A percentile compares a stretch with the other conserved stretches of the same genome.
Conservation (phyloP, 495 filamentous ascomycete genomes). For the Filosporella fistucella region DNA sequence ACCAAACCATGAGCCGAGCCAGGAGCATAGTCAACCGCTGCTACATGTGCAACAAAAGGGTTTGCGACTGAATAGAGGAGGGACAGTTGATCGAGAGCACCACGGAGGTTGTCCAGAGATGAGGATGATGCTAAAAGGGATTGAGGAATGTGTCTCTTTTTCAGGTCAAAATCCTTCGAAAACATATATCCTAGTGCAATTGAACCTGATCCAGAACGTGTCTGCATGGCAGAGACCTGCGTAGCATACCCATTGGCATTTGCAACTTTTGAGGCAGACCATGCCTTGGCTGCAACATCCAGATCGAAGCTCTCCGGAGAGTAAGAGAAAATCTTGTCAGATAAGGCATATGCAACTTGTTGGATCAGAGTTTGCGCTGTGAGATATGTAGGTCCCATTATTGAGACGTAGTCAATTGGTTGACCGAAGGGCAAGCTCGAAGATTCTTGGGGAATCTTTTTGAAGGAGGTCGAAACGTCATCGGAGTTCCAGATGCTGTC, state of each 20-base stretch:
- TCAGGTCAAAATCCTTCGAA: slow-evolving; percentile 87
- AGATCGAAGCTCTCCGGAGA: slow-evolving; percentile 90
- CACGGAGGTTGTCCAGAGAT: slow-evolving; percentile 72
- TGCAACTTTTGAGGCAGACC: slow-evolving; percentile 58
- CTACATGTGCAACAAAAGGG: slow-evolving; percentile 88
- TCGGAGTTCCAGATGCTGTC: slow-evolving; percentile 21
- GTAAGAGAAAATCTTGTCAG: slow-evolving; percentile 95
- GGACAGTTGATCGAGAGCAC: slow-evolving; percentile 84
- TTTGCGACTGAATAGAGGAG: slow-evolving; percentile 84
- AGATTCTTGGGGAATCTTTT: slow-evolving; percentile 32
- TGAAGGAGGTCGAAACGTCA: slow-evolving; percentile 12
- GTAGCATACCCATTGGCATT: slow-evolving; percentile 83
- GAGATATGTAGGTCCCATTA: slow-evolving; percentile 84
- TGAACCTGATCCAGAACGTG: slow-evolving; percentile 81
- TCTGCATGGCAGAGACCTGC: slow-evolving; percentile 74
- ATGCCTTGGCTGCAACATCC: slow-evolving; percentile 73
- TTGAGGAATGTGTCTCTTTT: slow-evolving; percentile 88
- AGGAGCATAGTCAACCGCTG: slow-evolving; percentile 82
- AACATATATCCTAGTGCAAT: slow-evolving; percentile 96
- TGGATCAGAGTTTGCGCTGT: slow-evolving; percentile 90
- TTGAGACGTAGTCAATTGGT: slow-evolving; percentile 52
- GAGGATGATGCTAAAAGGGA: slow-evolving; percentile 80
- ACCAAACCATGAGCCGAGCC: slow-evolving; percentile 62
- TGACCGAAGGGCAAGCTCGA: slow-evolving; percentile 61
- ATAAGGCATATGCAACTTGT: slow-evolving; percentile 89